Evolutionary conservation across 2,329 filamentous ascomycete genomes (phyloP), one percentile per base, ranked within the genome.

Genomic region (Pezicula rhizophila): DNA sequence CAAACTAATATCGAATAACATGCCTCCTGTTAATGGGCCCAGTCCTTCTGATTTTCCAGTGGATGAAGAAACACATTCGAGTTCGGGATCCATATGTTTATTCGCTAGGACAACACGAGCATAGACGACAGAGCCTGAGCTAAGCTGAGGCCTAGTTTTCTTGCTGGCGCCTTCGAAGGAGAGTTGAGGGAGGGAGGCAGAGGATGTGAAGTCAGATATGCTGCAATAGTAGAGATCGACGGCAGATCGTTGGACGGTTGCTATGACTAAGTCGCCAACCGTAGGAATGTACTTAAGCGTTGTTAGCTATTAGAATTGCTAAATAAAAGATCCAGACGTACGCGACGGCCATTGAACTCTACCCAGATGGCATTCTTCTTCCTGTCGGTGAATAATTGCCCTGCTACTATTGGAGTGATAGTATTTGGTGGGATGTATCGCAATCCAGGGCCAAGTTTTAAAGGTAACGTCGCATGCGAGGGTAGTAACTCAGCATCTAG

Each of bases 151-250:
- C 1, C 91, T 79, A 2, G 89, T 96, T 71, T 97, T 97, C 68
- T 91, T 93, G 40, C 86, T 89, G 15, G 90, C 93, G 54, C 84
- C 83, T 68, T 97, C 92, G 66, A 99, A 99, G n/a, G 90, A 82
- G 17, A 97, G 77, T 57, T 95, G 87, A 0, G 88, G 89, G 1
- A 97, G 81, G 15, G 87, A 73, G 1, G 87, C 89, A 50, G 78
- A 70, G 2, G 75, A 63, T 4, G 78, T 78, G 63, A 82, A 78
- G 47, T 82, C 75, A 25, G 88, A 85, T 46, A 97, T 76, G 57
- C 78, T 76, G 66, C 90, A 90, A 67, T 87, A 84, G 75, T 88
- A 96, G 64, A 80, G 78, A 59, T 97, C 93, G 49, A 77, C 74
- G 45, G 82, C 78, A 48, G 82, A 84, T 66, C 85, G 87, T 62